A percentile compares a stretch with the other conserved stretches of the same genome.
These are phyloP conservation scores for Setaria italica DNA, from an alignment of 202 grass and related monocot genomes.

Conservation along the genomic window DNA sequence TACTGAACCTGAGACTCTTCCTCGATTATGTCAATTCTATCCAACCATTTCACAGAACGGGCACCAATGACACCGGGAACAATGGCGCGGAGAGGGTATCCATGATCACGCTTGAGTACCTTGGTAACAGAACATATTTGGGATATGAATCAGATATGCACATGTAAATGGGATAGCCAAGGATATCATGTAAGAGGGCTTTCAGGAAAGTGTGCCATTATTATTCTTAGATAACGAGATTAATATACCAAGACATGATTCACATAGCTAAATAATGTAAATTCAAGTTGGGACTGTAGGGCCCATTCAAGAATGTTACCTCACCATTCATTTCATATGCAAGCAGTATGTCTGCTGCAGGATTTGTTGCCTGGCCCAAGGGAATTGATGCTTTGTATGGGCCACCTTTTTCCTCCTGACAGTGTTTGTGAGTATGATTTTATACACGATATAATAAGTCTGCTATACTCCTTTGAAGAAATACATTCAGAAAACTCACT, in stretches of 20 bases:
- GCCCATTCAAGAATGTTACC: constrained; percentile 39
- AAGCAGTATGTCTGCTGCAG: constrained; percentile 77
- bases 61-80: constrained; percentile 85
- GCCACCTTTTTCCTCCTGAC: constrained; percentile 84
- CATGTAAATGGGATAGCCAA: background rate
- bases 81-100: constrained; percentile 69
- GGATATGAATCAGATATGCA: constrained; percentile 8
- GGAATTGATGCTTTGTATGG: constrained; percentile 89
- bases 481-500: constrained; percentile 51
- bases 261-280: background rate
- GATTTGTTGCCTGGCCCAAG: constrained; percentile 68
- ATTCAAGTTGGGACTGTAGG: background rate
- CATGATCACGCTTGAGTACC: constrained; percentile 81
- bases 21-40: constrained; percentile 67
- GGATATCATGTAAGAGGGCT: background rate
- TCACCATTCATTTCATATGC: constrained; percentile 95
- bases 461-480: background rate
- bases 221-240: background rate
- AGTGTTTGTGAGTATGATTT: background rate
- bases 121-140: constrained; percentile 29
- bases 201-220: background rate
- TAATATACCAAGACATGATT: background rate
- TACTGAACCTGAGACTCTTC: constrained; percentile 63
- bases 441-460: background rate
- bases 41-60: constrained; percentile 84